Conservation (phyloP, 768 basidiomycete species). For the Mycena maculata region DNA sequence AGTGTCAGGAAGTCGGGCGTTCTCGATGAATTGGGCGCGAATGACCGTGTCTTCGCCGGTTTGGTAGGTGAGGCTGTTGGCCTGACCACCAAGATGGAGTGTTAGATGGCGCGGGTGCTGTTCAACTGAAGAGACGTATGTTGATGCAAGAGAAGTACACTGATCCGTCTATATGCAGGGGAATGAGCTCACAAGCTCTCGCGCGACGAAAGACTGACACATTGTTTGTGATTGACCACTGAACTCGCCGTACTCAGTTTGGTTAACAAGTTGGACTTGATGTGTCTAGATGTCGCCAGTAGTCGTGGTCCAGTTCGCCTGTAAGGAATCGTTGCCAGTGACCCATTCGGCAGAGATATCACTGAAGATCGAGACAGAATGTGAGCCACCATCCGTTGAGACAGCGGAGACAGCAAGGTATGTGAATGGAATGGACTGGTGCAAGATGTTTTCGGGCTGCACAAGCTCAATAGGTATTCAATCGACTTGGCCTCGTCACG, state of each 20-base stretch:
- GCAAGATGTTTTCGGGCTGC: slow-evolving; percentile 68
- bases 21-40: slow-evolving; percentile 70
- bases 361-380: slow-evolving; percentile 66
- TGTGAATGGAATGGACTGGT: slow-evolving; percentile 70
- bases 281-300: slow-evolving; percentile 59
- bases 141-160: slow-evolving; percentile 67
- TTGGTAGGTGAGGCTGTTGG: slow-evolving; percentile 63
- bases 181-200: slow-evolving; percentile 24
- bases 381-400: slow-evolving; percentile 59
- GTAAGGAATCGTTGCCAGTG: slow-evolving; percentile 57
- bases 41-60: slow-evolving; percentile 65
- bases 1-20: slow-evolving; percentile 59
- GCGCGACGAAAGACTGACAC: slow-evolving; percentile 25
- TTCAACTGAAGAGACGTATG: slow-evolving; percentile 33
- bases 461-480: background rate
- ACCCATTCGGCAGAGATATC: slow-evolving; percentile 71
- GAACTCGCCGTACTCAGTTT: slow-evolving; percentile 60
- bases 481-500: background rate
- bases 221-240: slow-evolving; percentile 69
- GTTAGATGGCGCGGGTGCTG: background rate
- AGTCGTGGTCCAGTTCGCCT: slow-evolving; percentile 69
- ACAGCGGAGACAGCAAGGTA: slow-evolving; percentile 58
- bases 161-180: slow-evolving; percentile 66
- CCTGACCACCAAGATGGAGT: slow-evolving; percentile 41
- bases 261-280: slow-evolving; percentile 64